Evolutionary conservation across 345 rosid species (phyloP), one percentile per base, ranked within the genome.

Genomic region (Diplotaxis tenuifolia): DNA sequence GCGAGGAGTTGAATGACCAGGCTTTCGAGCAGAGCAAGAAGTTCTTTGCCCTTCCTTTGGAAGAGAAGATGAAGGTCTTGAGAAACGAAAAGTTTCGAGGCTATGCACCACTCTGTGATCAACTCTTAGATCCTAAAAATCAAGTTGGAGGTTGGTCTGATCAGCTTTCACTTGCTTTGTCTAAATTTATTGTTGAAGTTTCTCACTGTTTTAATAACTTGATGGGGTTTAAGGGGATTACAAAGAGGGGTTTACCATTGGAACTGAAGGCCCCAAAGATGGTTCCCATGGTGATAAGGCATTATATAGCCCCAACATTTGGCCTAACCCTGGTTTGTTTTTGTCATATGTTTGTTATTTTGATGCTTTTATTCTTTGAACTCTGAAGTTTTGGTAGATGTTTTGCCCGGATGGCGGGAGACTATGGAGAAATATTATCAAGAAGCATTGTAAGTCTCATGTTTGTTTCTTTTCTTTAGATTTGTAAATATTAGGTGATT

Each of bases 201-300:
- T 36, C 20, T 16, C 19, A 47, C 19, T 16, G 21, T 64, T 55
- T 12, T 42, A 15, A 4, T 36, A 25, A 38, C 10, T 4, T 9
- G 1, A 28, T 55, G 36, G 57, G 5, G 74, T 72, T 78, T n/a
- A n/a, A 88, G 98, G 98, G 50, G 98, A 90, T 70, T 86, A 92
- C 75, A 93, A 93, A 78, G 96, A 88, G 69, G 85, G 90, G 16
- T 93, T 82, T 75, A 85, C 82, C 70, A 88, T 86, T 23, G 91
- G 98, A 3, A 82, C 84, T 22, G 88, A 92, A 79, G 83, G 83
- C 9, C 78, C 85, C 6, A 83, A 83, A 72, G 86, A 80, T 68
- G 88, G 86, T 57, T 77, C 78, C 16, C 81, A 83, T 20, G 71
- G 81, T 0, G 83, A 90, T 7, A 87, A 84, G 75, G 87, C 91